These are phyloP conservation scores for Coemansia furcata DNA, from an alignment of 192 early-diverging fungal species.

Conservation along the genomic window DNA sequence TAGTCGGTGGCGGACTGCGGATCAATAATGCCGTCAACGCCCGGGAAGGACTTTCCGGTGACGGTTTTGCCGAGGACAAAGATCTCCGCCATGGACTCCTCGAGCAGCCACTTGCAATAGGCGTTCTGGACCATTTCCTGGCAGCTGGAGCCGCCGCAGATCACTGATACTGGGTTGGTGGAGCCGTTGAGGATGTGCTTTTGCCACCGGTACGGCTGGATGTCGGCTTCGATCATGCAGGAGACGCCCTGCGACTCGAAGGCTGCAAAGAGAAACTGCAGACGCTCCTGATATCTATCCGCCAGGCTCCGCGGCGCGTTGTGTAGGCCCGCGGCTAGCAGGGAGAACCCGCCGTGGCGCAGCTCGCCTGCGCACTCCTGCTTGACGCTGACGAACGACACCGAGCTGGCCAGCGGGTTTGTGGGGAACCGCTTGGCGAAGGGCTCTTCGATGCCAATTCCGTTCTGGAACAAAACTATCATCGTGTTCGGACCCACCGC, in stretches of 20 bases:
- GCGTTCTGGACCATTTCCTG: slow-evolving; percentile 40
- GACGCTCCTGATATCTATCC: slow-evolving; percentile 1
- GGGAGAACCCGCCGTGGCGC: slow-evolving; percentile 46
- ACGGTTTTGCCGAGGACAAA: slow-evolving; percentile 39
- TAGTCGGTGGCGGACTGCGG: slow-evolving; percentile 38
- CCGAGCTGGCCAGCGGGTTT: slow-evolving; percentile 41
- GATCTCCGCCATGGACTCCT: slow-evolving; percentile 47
- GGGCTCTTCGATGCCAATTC: slow-evolving; percentile 65
- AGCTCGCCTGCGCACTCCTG: slow-evolving; percentile 14
- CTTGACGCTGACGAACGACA: slow-evolving; percentile 47
- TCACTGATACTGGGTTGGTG: slow-evolving; percentile 48
- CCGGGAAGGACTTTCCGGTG: slow-evolving; percentile 39
- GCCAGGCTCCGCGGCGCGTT: neutral
- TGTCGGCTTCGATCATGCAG: slow-evolving; percentile 36
- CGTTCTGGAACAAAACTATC: slow-evolving; percentile 64
- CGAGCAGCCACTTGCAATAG: slow-evolving; percentile 24
- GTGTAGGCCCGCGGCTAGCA: slow-evolving; percentile 41
- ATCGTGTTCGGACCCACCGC: slow-evolving; percentile 25
- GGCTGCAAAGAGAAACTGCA: slow-evolving; percentile 19
- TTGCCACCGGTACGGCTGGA: slow-evolving; percentile 54
- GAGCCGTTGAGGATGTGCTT: slow-evolving; percentile 50
- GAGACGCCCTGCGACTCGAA: slow-evolving; percentile 39
- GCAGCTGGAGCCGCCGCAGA: slow-evolving; percentile 39
- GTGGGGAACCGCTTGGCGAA: slow-evolving; percentile 57
- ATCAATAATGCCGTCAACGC: slow-evolving; percentile 45